A percentile compares a stretch with the other conserved stretches of the same genome.
Evolutionary conservation across 129 eudicot genomes (phyloP).

Genomic region (Tagetes patula): DNA sequence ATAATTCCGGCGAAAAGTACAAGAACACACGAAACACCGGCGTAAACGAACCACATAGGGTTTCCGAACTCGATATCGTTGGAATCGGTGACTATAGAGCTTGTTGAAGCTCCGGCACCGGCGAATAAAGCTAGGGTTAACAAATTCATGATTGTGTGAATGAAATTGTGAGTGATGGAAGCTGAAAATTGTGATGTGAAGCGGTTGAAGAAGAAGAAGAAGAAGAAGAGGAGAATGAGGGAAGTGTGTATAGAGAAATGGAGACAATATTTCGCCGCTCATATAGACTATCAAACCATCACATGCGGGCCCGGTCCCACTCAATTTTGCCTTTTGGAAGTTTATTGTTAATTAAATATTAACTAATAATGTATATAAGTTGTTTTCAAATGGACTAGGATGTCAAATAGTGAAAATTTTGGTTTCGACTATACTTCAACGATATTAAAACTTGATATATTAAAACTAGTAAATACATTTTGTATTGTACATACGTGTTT

Average conservation of each 20-base stretch:
- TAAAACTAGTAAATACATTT: too few relatives aligned
- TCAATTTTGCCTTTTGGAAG: background rate
- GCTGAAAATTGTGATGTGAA: background rate
- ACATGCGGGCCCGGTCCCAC: background rate
- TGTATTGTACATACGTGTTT: too few relatives aligned
- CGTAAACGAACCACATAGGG: slow-evolving; percentile 77
- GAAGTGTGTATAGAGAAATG: background rate
- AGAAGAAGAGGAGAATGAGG: background rate
- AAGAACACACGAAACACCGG: slow-evolving; percentile 73
- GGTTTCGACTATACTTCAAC: too few relatives aligned
- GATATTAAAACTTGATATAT: too few relatives aligned
- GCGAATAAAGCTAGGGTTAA: slow-evolving; percentile 40
- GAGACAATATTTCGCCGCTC: background rate
- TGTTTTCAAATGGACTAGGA: too few relatives aligned
- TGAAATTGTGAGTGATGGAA: background rate
- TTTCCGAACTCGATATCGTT: slow-evolving; percentile 65
- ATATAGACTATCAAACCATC: background rate
- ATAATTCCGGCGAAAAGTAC: slow-evolving; percentile 89
- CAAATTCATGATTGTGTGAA: slow-evolving; percentile 18
- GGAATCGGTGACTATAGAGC: slow-evolving; percentile 40
- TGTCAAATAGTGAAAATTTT: too few relatives aligned
- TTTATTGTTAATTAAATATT: too few relatives aligned
- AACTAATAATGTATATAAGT: too few relatives aligned
- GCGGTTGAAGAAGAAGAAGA: background rate
- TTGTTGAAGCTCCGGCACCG: slow-evolving; percentile 34